phyloP scores from a whole-genome alignment of 2,329 filamentous ascomycete genomes.

The Xenoacremonium recifei region DNA sequence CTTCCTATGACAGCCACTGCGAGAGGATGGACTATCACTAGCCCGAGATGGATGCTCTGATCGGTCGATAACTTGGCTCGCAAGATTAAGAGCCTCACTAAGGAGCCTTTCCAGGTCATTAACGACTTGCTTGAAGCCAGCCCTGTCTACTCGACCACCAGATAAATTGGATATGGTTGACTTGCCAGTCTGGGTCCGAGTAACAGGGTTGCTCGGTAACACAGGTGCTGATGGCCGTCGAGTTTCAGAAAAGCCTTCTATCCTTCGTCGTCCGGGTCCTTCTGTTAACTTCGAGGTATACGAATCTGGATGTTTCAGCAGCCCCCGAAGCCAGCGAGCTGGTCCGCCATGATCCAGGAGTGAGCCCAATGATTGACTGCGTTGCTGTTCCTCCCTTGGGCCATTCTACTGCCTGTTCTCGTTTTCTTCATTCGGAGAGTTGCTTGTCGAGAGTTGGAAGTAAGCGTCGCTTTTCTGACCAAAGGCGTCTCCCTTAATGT shows the following conservation, averaged over 20 bases:
- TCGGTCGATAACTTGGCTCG: slow-evolving; percentile 37
- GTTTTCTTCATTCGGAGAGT: slow-evolving; percentile 4
- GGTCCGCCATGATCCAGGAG: slow-evolving; percentile 33
- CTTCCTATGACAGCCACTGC: slow-evolving; percentile 7
- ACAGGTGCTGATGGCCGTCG: slow-evolving; percentile 22
- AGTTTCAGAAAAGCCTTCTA: slow-evolving; percentile 10
- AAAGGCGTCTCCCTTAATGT: neutral
- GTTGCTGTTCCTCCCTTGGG: slow-evolving; percentile 10
- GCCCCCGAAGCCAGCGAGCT: slow-evolving; percentile 31
- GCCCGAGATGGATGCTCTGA: slow-evolving; percentile 20
- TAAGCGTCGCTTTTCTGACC: neutral
- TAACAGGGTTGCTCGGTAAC: slow-evolving; percentile 12
- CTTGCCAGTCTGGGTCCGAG: slow-evolving; percentile 14
- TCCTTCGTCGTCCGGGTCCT: slow-evolving; percentile 16
- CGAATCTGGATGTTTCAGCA: slow-evolving; percentile 26
- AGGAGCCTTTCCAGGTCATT: slow-evolving; percentile 46
- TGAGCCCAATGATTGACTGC: slow-evolving; percentile 26
- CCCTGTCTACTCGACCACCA: slow-evolving; percentile 23
- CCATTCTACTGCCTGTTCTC: slow-evolving; percentile 1
- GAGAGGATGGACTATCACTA: slow-evolving; percentile 12
- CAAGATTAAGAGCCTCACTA: slow-evolving; percentile 44
- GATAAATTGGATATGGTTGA: slow-evolving; percentile 18
- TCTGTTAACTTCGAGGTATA: slow-evolving; percentile 28
- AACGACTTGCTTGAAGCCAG: slow-evolving; percentile 35
- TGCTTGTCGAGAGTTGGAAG: slow-evolving; percentile 6